phyloP scores from a whole-genome alignment of 1,284 basidiomycete genomes.

The Cystobasidium slooffiae region DNA sequence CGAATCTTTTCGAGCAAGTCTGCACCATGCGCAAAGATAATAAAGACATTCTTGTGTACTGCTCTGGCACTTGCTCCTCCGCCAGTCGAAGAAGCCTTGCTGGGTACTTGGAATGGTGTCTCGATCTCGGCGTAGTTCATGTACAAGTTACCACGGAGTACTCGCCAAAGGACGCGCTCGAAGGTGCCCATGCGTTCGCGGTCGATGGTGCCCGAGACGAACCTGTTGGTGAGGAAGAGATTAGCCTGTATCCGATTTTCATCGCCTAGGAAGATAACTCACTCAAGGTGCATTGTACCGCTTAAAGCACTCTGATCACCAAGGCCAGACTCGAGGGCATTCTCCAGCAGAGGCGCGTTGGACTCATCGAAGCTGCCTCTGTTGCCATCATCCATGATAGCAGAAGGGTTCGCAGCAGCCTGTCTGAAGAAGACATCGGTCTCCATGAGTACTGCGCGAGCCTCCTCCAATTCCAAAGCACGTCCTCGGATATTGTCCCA shows the following conservation, averaged over 20 bases:
- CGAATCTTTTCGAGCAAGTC: conserved; percentile 94
- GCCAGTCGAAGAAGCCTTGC: conserved; percentile 59
- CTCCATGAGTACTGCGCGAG: conserved; percentile 88
- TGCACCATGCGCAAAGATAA: conserved; percentile 98
- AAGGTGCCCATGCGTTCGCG: conserved; percentile 89
- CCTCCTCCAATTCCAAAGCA: conserved; percentile 86
- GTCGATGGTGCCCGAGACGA: conserved; percentile 96
- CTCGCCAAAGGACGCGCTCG: conserved; percentile 97
- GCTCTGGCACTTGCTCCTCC: conserved; percentile 67
- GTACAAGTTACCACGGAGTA: conserved; percentile 95
- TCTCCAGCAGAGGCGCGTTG: conserved; percentile 85
- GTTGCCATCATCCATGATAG: conserved; percentile 67
- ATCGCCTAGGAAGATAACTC: conserved; percentile 50
- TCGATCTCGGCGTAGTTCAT: conserved; percentile 92
- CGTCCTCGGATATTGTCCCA: conserved; percentile 88
- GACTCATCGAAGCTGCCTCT: conserved; percentile 88
- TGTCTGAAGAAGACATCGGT: conserved; percentile 95
- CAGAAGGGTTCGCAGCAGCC: conserved; percentile 60
- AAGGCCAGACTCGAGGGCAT: conserved; percentile 69
- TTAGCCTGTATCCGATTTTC: not conserved
- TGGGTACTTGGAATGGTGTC: conserved; percentile 87
- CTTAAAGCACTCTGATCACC: conserved; percentile 54
- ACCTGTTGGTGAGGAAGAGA: conserved; percentile 61
- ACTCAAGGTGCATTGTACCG: conserved; percentile 80
- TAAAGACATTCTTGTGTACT: conserved; percentile 93